Base-by-base conservation (phyloP, 352 stramenopile genomes). In the Phytophthora meadii region DNA sequence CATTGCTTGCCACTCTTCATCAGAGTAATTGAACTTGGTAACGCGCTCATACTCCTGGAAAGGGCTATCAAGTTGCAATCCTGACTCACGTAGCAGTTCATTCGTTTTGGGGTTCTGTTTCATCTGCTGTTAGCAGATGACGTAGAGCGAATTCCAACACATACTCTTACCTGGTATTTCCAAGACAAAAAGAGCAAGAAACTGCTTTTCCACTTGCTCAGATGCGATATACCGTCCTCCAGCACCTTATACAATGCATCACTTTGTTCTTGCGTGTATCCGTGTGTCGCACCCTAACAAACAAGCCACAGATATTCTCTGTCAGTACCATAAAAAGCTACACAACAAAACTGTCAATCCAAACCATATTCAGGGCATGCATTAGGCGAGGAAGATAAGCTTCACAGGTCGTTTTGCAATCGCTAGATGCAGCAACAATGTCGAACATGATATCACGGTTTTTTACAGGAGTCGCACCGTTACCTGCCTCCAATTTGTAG, bases 31-130 rank as follows among this genome's bases (percentile, higher is more conserved):
- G 61, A 92, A 73, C 34, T 80, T 80, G 4, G 89, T 81, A 14
- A 88, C 78, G 2, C 75, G 79, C 66, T 92, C 87, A 27, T 96
- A 97, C 45, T 87, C 76, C 17, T 82, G 48, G 39, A 70, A 80
- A 1, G 77, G 69, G 17, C 63, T 83, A 24, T 77, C 63, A 48
- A 77, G 57, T 6, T 34, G 44, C 14, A 59, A 54, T 14, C 66
- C 68, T 25, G 68, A 55, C 30, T 76, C 57, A 11, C 59, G 72
- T 24, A 79, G 47, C 17, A 49, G 51, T 14, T 76, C 65, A 25
- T 71, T 76, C 11, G 56, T 65, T 53, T 66, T 79, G 34, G 79
- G 77, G 22, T 54, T 74, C 81, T 82, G 58, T 52, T 46, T 34
- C 6, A 53, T 4, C 10, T 41, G 30, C 9, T 12, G 30, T 36